Percentiles rank a stretch among this genome's conserved stretches.
phyloP scores from a whole-genome alignment of 2,329 filamentous ascomycete genomes.

The Colletotrichum camelliae region DNA sequence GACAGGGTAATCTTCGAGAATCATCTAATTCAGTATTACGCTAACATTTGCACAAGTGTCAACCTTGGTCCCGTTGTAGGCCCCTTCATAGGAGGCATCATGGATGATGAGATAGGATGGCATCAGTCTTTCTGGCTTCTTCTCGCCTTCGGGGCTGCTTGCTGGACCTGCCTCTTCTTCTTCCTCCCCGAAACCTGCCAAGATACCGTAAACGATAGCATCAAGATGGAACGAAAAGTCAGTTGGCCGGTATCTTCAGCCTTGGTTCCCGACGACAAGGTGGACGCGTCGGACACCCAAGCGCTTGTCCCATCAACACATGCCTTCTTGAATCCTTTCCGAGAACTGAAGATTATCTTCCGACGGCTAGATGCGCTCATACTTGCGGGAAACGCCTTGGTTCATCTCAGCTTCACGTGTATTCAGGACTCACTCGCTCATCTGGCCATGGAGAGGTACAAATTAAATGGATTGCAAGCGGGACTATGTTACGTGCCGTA shows the following conservation, averaged over 20 bases:
- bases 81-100: neutral
- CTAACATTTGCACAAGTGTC: neutral
- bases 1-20: neutral
- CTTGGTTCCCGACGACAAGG: neutral
- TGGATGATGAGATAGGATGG: neutral
- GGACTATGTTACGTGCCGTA: neutral
- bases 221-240: neutral
- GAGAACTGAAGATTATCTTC: neutral
- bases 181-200: slow-evolving; percentile 32
- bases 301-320: neutral
- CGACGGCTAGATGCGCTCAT: neutral
- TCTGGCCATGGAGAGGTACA: neutral
- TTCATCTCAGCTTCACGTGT: neutral
- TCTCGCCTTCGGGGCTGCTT: neutral
- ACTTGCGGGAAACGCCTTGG: neutral
- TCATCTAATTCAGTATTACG: neutral
- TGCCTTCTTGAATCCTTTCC: neutral
- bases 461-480: neutral
- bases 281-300: neutral
- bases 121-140: neutral
- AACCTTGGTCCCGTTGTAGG: neutral
- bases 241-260: neutral
- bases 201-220: neutral
- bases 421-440: neutral
- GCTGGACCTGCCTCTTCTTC: slow-evolving; percentile 21